These are phyloP conservation scores for Rhododendron mucronatum DNA, from an alignment of 148 eudicot genomes.

Conservation along the genomic window DNA sequence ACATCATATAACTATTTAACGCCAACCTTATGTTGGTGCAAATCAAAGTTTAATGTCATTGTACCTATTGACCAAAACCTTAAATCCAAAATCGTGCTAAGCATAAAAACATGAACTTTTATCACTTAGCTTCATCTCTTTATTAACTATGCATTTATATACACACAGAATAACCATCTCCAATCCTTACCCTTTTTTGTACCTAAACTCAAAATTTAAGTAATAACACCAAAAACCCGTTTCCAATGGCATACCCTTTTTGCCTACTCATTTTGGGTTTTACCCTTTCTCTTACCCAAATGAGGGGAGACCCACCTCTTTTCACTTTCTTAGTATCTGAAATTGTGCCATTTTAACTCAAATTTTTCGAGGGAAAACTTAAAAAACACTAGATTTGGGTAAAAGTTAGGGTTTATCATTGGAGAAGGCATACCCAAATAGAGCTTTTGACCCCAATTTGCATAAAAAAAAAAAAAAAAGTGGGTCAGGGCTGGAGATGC, in stretches of 20 bases:
- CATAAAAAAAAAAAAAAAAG: no score
- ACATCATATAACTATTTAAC: neutral
- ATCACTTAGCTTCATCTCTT: neutral
- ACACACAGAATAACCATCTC: neutral
- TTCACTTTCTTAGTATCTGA: neutral
- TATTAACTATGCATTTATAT: neutral
- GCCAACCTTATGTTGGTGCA: neutral
- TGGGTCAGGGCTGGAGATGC: no score
- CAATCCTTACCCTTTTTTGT: neutral
- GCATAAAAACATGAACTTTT: neutral
- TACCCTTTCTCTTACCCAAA: neutral
- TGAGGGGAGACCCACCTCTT: neutral
- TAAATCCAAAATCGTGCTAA: neutral
- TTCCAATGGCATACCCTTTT: neutral
- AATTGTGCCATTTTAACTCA: neutral
- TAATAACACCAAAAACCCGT: neutral
- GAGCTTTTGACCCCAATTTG: no score
- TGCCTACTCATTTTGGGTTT: neutral
- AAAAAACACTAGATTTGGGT: neutral
- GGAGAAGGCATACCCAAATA: neutral
- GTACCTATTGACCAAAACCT: neutral
- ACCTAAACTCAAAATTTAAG: neutral
- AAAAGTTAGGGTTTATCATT: neutral
- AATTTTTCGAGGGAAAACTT: neutral
- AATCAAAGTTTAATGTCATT: neutral